A percentile compares a stretch with the other conserved stretches of the same genome.
These are phyloP conservation scores for Teunomyces kruisii DNA, from an alignment of 805 yeast genomes.

Conservation along the genomic window DNA sequence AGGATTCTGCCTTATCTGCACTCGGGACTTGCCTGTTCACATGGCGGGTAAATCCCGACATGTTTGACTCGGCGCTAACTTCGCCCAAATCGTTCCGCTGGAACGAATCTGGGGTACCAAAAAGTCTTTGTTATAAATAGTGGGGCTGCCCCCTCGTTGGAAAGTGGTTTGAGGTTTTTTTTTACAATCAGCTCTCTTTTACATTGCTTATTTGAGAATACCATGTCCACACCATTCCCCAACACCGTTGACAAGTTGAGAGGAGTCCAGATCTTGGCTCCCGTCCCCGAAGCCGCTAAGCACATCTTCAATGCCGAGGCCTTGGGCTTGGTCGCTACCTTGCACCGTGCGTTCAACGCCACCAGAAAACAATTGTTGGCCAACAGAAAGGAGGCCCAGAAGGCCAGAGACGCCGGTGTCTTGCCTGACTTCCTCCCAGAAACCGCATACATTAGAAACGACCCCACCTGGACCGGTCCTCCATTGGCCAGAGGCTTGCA, in stretches of 20 bases:
- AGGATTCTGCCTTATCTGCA: background rate
- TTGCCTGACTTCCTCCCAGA: slow-evolving; percentile 65
- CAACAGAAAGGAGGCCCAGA: slow-evolving; percentile 63
- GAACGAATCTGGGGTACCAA: slow-evolving; percentile 8
- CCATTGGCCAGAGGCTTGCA: slow-evolving; percentile 69
- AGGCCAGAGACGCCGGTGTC: slow-evolving; percentile 59
- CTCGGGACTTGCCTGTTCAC: background rate
- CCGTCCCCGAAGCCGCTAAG: slow-evolving; percentile 46
- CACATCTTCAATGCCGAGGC: slow-evolving; percentile 63
- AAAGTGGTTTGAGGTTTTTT: background rate
- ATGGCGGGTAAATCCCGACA: background rate
- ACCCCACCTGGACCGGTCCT: slow-evolving; percentile 75
- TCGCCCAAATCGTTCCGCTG: slow-evolving; percentile 1
- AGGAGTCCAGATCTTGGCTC: slow-evolving; percentile 58
- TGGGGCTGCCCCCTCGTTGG: background rate
- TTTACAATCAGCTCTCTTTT: no score
- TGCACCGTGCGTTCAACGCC: slow-evolving; percentile 70
- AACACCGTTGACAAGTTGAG: slow-evolving; percentile 40
- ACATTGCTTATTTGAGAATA: no score
- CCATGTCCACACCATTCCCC: slow-evolving; percentile 47
- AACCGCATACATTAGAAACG: slow-evolving; percentile 67
- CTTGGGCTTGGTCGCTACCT: slow-evolving; percentile 64
- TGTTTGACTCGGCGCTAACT: background rate
- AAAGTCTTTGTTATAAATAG: background rate
- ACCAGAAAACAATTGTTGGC: slow-evolving; percentile 58